Percentiles rank a stretch among this genome's conserved stretches.
Evolutionary conservation across 2,329 filamentous ascomycete species (phyloP).

Genomic region (Xylaria sp.): DNA sequence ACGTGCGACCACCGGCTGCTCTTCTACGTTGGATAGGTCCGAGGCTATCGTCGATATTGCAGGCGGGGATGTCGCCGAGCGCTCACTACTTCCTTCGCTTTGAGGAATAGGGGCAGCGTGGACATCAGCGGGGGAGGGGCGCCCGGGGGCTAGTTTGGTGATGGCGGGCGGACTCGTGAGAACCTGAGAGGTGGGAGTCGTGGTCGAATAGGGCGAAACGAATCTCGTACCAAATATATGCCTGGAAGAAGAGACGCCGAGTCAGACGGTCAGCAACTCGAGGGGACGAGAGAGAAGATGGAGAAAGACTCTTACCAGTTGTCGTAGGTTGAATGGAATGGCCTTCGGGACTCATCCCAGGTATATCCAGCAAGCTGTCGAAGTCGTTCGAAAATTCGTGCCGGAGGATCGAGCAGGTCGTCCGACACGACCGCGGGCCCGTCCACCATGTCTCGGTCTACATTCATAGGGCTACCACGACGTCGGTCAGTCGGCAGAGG

Average conservation of each 20-base stretch:
- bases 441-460: constrained; percentile 48
- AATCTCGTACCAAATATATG: constrained; percentile 68
- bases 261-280: constrained; percentile 17
- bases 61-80: constrained; percentile 41
- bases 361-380: constrained; percentile 73
- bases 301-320: constrained; percentile 66
- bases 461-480: constrained; percentile 26
- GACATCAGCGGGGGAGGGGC: constrained; percentile 48
- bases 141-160: constrained; percentile 46
- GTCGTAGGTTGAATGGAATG: constrained; percentile 75
- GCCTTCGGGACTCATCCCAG: constrained; percentile 68
- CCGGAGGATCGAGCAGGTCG: constrained; percentile 64
- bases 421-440: constrained; percentile 52
- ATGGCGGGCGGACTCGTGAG: constrained; percentile 48
- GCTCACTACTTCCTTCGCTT: constrained; percentile 45
- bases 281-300: constrained; percentile 12
- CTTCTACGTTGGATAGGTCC: constrained; percentile 60
- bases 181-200: constrained; percentile 50
- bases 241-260: constrained; percentile 44
- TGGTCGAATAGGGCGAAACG: constrained; percentile 52
- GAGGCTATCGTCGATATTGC: constrained; percentile 40
- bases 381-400: constrained; percentile 72
- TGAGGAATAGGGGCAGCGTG: constrained; percentile 40
- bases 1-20: constrained; percentile 71
- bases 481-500: constrained; percentile 11